Evolutionary conservation across 164 flowering plant species (phyloP).

Genomic region (Umbilicus rupestris): DNA sequence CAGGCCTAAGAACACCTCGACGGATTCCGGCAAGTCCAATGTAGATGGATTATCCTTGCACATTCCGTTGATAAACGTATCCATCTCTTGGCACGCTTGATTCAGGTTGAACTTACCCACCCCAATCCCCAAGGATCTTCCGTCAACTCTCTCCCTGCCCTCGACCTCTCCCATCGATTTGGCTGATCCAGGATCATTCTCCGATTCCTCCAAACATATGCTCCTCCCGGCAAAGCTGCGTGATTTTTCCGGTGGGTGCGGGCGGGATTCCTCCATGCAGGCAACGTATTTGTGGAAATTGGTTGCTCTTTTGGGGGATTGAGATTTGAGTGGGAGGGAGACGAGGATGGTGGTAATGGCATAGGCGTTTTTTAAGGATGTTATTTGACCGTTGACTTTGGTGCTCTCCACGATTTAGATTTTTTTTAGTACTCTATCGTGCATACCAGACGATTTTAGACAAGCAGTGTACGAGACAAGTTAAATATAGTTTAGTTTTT

Average conservation of each 20-base stretch:
- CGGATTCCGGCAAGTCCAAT: neutral
- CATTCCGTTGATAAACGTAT: neutral
- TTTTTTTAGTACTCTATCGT: neutral
- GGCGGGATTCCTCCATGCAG: neutral
- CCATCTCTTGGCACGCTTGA: neutral
- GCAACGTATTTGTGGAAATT: neutral
- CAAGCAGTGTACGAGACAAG: too few relatives aligned
- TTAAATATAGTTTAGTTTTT: too few relatives aligned
- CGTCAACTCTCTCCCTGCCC: neutral
- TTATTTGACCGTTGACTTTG: neutral
- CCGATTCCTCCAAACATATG: neutral
- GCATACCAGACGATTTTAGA: too few relatives aligned
- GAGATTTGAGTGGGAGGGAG: neutral
- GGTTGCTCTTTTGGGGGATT: neutral
- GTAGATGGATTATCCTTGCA: neutral
- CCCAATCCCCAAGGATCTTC: neutral
- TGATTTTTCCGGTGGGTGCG: neutral
- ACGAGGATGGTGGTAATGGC: neutral
- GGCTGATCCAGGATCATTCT: neutral
- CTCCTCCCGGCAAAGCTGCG: slow-evolving; percentile 5
- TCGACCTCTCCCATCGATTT: neutral
- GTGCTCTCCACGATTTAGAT: neutral
- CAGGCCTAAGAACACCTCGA: slow-evolving; percentile 1
- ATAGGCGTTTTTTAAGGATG: neutral
- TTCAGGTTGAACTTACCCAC: slow-evolving; percentile 5